Evolutionary conservation across 108 stramenopile species (phyloP), one percentile per base, ranked within the genome.

Genomic region (Mediolabrus comicus): DNA sequence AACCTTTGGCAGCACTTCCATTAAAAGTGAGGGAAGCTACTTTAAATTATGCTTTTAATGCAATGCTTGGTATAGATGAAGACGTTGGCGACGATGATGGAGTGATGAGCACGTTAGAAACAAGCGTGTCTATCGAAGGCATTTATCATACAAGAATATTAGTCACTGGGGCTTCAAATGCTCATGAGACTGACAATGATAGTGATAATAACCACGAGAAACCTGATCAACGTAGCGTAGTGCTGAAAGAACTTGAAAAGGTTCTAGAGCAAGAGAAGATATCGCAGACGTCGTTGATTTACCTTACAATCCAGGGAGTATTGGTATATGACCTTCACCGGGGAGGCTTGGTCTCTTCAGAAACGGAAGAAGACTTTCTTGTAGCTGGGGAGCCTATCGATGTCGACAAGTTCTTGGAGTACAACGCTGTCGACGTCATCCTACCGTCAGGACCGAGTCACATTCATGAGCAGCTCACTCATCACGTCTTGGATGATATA

Each of bases 251-350:
- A n/a, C 69, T 77, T 19, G 30, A 70, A 13, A 55, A 52, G 27
- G 43, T 71, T 38, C 58, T 77, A 13, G 55, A 70, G 27, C 35
- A 69, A 11, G 58, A 74, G 32, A 59, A 52, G 19, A 7, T 65
- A 39, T 59, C 68, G 9, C 52, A 53, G 30, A 25, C 62, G 30
- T 69, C 68, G 12, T n/a, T 77, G 5, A 54, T 77, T 7, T 77
- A 77, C 36, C 56, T 77, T 6, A 33, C 76, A 24, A 70, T 77
- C 32, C 64, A 65, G 19, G 76, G 76, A 22, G 57, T 77, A 16
- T 32, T 77, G 46, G 64, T 77, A 14, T 77, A 70, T 57, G 76
- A 77, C 70, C 58, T 56, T 10, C 16, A 70, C 60, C 76, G 76
- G 9, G 76, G 76, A 49, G 76, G 76, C 3, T 32, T 71, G 22